A percentile compares a stretch with the other conserved stretches of the same genome.
phyloP scores from a whole-genome alignment of 2,329 filamentous ascomycete species.

The Emericellopsis atlantica region DNA sequence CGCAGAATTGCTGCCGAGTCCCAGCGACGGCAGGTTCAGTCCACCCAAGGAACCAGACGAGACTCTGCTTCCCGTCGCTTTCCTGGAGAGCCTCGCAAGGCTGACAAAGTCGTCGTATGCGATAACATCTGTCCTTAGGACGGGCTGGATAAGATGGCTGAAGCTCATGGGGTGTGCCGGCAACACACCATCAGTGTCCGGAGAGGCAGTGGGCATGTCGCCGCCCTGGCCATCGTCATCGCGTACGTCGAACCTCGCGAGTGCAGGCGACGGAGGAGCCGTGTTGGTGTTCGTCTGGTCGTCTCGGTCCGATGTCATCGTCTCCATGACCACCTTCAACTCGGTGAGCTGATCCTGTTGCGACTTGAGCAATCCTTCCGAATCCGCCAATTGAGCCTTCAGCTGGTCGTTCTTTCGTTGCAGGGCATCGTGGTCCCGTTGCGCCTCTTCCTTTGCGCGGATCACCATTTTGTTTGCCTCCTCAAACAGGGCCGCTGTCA shows the following conservation, averaged over 20 bases:
- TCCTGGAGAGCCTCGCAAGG: constrained; percentile 57
- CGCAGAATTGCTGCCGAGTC: constrained; percentile 27
- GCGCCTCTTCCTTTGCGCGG: constrained; percentile 72
- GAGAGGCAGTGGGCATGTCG: constrained; percentile 20
- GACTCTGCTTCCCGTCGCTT: constrained; percentile 48
- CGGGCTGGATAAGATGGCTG: constrained; percentile 68
- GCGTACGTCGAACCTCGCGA: constrained; percentile 53
- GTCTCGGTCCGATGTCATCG: constrained; percentile 62
- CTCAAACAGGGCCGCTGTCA: constrained; percentile 91
- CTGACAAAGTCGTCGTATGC: constrained; percentile 78
- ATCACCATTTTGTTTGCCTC: constrained; percentile 99
- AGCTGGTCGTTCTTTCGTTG: constrained; percentile 83
- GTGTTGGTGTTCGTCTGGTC: constrained; percentile 55
- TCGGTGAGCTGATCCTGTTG: constrained; percentile 89
- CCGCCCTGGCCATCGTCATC: constrained; percentile 25
- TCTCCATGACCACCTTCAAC: constrained; percentile 85
- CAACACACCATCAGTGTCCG: constrained; percentile 28
- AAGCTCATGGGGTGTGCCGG: constrained; percentile 59
- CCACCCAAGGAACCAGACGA: constrained; percentile 56
- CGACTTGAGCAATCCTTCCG: constrained; percentile 71
- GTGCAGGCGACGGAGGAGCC: constrained; percentile 69
- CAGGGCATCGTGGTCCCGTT: constrained; percentile 67
- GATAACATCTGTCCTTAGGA: constrained; percentile 69
- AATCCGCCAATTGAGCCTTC: constrained; percentile 73
- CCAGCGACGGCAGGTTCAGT: constrained; percentile 27